A percentile compares a stretch with the other conserved stretches of the same genome.
phyloP scores from a whole-genome alignment of 1,139 yeast species.

The Pichia sp. region DNA sequence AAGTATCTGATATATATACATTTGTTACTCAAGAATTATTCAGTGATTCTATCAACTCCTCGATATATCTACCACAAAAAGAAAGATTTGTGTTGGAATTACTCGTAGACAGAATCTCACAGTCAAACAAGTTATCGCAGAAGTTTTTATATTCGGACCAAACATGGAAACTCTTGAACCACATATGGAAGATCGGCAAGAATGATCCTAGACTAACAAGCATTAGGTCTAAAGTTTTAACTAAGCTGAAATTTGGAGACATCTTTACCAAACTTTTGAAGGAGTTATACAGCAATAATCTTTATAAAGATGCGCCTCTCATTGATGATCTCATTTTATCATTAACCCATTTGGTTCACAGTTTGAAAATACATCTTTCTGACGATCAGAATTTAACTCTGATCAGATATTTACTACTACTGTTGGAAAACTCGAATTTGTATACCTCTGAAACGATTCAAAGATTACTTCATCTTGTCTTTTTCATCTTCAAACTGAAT shows the following conservation, averaged over 20 bases:
- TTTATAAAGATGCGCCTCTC: slow-evolving; percentile 11
- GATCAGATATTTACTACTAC: slow-evolving; percentile 18
- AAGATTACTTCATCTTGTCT: slow-evolving; percentile 10
- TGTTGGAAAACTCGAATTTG: slow-evolving; percentile 4
- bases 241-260: slow-evolving; percentile 38
- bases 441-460: slow-evolving; percentile 1
- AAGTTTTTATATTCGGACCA: slow-evolving; percentile 40
- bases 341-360: slow-evolving; percentile 19
- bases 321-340: slow-evolving; percentile 14
- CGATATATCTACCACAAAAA: slow-evolving; percentile 55
- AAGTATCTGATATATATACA: slow-evolving; percentile 41
- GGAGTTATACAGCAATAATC: slow-evolving; percentile 13
- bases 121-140: slow-evolving; percentile 32
- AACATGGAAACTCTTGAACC: slow-evolving; percentile 47
- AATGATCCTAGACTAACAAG: slow-evolving; percentile 10
- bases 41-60: slow-evolving; percentile 35
- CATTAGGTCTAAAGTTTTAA: slow-evolving; percentile 26
- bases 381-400: slow-evolving; percentile 27
- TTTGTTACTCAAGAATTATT: slow-evolving; percentile 41
- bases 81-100: slow-evolving; percentile 61
- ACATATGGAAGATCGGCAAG: slow-evolving; percentile 37
- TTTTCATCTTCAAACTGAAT: slow-evolving; percentile 21
- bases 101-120: slow-evolving; percentile 61
- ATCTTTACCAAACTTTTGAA: slow-evolving; percentile 25
- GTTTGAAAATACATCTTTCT: slow-evolving; percentile 28